Conservation (phyloP, 495 filamentous ascomycete species). For the Aspergillus sclerotioniger region DNA sequence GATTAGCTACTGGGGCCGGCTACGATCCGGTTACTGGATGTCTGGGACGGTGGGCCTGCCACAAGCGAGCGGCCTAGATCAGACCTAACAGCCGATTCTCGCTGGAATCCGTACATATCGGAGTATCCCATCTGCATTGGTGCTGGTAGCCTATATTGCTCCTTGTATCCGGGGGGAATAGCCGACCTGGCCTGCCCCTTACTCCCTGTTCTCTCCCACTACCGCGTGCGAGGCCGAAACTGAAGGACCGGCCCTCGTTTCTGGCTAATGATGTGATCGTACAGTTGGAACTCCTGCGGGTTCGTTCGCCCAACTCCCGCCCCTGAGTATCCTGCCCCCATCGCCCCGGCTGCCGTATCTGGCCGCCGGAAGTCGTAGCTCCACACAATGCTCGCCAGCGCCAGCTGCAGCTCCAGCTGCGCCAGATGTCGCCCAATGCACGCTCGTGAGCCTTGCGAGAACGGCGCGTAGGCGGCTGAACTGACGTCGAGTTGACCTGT, state of each 20-base stretch:
- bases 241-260: constrained; percentile 5
- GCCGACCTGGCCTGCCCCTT: not conserved
- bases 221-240: constrained; percentile 1
- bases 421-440: constrained; percentile 4
- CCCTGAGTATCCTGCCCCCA: not conserved
- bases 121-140: too few relatives aligned
- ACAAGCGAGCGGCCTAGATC: too few relatives aligned
- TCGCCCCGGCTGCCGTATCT: not conserved
- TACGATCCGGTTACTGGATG: too few relatives aligned
- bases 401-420: constrained; percentile 7
- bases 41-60: too few relatives aligned
- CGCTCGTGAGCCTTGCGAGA: constrained; percentile 1
- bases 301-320: not conserved
- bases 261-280: constrained; percentile 6
- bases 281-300: constrained; percentile 2
- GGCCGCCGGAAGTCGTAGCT: constrained; percentile 6
- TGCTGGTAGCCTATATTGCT: not conserved
- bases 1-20: too few relatives aligned
- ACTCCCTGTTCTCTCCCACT: not conserved
- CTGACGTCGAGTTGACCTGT: not conserved
- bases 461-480: not conserved
- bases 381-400: not conserved
- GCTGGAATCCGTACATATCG: too few relatives aligned
- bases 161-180: not conserved
- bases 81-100: too few relatives aligned